These are phyloP conservation scores for Lecanoromycetidae sp. DNA, from an alignment of 2,329 filamentous ascomycete genomes.

Conservation along the genomic window DNA sequence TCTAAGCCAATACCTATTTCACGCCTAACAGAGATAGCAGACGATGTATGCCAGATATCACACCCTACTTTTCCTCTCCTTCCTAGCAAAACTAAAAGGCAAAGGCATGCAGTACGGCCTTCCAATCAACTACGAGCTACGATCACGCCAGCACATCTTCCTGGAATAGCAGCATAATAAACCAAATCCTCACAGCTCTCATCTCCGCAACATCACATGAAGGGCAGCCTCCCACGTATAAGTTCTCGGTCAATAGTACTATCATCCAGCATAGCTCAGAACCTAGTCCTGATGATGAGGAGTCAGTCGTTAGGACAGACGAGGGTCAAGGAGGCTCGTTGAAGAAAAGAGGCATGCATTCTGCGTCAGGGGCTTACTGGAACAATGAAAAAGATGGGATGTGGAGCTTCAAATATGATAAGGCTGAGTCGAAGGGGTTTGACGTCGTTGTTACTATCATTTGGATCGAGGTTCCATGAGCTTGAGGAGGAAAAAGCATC, in stretches of 20 bases:
- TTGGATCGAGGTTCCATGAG: constrained; percentile 30
- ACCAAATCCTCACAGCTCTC: constrained; percentile 30
- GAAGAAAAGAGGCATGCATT: constrained; percentile 61
- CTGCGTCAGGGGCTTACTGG: constrained; percentile 39
- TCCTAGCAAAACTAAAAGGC: neutral
- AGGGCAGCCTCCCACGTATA: constrained; percentile 52
- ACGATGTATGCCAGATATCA: neutral
- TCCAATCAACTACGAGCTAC: constrained; percentile 55
- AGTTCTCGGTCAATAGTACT: constrained; percentile 95
- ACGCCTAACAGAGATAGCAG: constrained; percentile 12
- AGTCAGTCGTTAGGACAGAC: neutral
- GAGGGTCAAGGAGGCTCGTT: constrained; percentile 44
- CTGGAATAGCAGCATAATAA: constrained; percentile 88
- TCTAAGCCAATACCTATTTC: constrained; percentile 7
- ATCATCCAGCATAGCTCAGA: constrained; percentile 87
- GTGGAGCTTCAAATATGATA: constrained; percentile 41
- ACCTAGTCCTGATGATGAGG: constrained; percentile 22
- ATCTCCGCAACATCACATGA: constrained; percentile 28
- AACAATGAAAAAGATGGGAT: constrained; percentile 41
- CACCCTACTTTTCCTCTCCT: neutral
- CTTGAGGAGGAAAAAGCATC: neutral
- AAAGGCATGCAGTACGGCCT: constrained; percentile 15
- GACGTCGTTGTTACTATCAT: constrained; percentile 39
- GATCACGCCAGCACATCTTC: constrained; percentile 71
- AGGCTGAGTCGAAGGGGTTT: constrained; percentile 34